Conservation (phyloP, 257 asterid species). For the Leptodermis oblonga region DNA sequence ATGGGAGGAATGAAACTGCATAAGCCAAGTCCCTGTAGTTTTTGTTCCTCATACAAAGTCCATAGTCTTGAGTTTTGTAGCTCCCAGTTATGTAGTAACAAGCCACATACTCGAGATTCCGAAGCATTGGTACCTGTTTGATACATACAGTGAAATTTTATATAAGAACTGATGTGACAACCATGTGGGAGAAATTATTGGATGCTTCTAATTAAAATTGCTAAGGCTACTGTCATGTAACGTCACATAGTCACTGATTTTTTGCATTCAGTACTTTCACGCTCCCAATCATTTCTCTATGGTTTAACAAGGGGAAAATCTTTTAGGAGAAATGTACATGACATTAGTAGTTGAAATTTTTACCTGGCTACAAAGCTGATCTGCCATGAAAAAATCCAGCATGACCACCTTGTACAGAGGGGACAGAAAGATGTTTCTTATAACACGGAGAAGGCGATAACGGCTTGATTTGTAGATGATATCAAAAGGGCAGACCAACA, state of each 20-base stretch:
- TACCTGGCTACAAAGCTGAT: conserved; percentile 98
- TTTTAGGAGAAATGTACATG: not conserved
- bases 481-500: conserved; percentile 71
- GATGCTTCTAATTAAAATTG: too few species aligned
- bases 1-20: conserved; percentile 89
- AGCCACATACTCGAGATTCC: conserved; percentile 65
- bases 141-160: not conserved
- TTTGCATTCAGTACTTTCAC: too few species aligned
- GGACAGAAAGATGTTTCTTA: conserved; percentile 69
- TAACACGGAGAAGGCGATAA: conserved; percentile 55
- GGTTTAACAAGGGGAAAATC: not conserved
- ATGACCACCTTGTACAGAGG: conserved; percentile 88
- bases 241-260: too few species aligned
- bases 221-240: too few species aligned
- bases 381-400: conserved; percentile 97
- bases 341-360: not conserved
- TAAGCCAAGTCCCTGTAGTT: conserved; percentile 79
- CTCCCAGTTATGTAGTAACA: conserved; percentile 91
- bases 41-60: conserved; percentile 65
- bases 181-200: too few species aligned
- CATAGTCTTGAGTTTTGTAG: conserved; percentile 73
- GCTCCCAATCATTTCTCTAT: too few species aligned
- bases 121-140: conserved; percentile 76
- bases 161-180: not conserved
- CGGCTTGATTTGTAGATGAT: conserved; percentile 82